phyloP scores from a whole-genome alignment of 176 grass and related monocot genomes.

The Miscanthus lutarioriparius region DNA sequence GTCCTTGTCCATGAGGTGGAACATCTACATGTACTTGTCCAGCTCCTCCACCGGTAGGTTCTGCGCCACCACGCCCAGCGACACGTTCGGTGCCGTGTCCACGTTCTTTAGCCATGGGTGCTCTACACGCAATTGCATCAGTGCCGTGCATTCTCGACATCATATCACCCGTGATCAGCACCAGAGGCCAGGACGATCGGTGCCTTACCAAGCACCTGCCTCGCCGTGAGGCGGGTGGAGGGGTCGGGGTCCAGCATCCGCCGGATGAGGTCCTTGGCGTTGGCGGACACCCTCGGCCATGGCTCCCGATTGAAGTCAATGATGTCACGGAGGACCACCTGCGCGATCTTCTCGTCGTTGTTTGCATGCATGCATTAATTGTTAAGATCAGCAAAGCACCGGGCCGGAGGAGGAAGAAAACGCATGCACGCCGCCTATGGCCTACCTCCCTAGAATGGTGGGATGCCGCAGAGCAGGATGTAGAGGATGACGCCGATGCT shows the following conservation, averaged over 20 bases:
- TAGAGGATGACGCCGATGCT: slow-evolving; percentile 95
- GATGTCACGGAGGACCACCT: slow-evolving; percentile 62
- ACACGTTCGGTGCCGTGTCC: slow-evolving; percentile 55
- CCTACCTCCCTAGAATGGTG: slow-evolving; percentile 64
- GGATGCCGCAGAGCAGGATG: slow-evolving; percentile 84
- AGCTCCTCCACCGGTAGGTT: slow-evolving; percentile 79
- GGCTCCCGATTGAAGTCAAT: slow-evolving; percentile 72
- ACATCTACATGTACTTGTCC: slow-evolving; percentile 77
- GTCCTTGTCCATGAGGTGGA: slow-evolving; percentile 87
- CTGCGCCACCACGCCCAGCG: slow-evolving; percentile 73
- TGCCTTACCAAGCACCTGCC: slow-evolving; percentile 50
- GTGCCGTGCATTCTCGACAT: too few relatives aligned
- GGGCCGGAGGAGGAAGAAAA: too few relatives aligned
- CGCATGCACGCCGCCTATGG: too few relatives aligned
- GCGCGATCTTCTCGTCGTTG: slow-evolving; percentile 82
- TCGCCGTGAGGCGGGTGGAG: slow-evolving; percentile 41
- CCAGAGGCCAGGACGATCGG: too few relatives aligned
- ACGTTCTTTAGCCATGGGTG: slow-evolving; percentile 88
- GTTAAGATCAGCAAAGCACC: too few relatives aligned
- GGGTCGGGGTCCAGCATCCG: slow-evolving; percentile 78
- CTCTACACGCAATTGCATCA: background rate
- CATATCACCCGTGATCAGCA: too few relatives aligned
- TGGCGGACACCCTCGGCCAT: slow-evolving; percentile 65
- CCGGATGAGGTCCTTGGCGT: slow-evolving; percentile 75
- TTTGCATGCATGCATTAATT: background rate